These are phyloP conservation scores for Penicillium chermesinum DNA, from an alignment of 495 filamentous ascomycete species.

Conservation along the genomic window DNA sequence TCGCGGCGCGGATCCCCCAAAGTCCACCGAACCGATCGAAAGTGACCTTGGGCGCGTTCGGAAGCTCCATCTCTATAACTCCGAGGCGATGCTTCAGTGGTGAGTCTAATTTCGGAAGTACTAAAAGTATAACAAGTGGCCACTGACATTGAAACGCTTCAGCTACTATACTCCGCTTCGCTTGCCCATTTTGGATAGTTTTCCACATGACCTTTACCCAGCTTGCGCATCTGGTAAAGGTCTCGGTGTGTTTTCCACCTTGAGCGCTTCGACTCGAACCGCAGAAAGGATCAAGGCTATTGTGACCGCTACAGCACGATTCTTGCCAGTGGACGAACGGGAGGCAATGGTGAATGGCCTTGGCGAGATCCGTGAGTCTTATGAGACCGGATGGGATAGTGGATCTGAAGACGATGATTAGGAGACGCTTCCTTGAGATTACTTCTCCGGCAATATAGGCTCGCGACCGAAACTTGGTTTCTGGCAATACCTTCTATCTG, in stretches of 20 bases:
- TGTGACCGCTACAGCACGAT: constrained; percentile 51
- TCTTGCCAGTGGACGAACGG: constrained; percentile 68
- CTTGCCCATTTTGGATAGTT: constrained; percentile 80
- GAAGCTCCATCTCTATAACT: constrained; percentile 33
- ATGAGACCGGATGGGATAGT: constrained; percentile 85
- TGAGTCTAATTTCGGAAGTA: too few relatives aligned
- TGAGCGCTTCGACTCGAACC: constrained; percentile 72
- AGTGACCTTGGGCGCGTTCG: constrained; percentile 29
- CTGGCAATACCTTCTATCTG: background rate
- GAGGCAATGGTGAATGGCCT: constrained; percentile 81
- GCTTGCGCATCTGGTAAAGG: constrained; percentile 31
- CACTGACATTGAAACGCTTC: background rate
- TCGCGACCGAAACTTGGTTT: background rate
- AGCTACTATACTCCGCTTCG: constrained; percentile 56
- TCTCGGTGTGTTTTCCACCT: constrained; percentile 55
- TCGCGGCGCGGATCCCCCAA: constrained; percentile 37
- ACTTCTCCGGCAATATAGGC: background rate
- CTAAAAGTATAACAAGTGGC: background rate
- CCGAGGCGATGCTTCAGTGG: constrained; percentile 55
- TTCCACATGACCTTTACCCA: constrained; percentile 60
- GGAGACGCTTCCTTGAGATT: background rate
- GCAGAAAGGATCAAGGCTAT: constrained; percentile 62
- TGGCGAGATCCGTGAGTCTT: constrained; percentile 77
- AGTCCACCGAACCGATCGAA: constrained; percentile 26
- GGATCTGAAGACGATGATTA: constrained; percentile 74